These are phyloP conservation scores for Gypsophila paniculata DNA, from an alignment of 179 eudicot species.

Conservation along the genomic window DNA sequence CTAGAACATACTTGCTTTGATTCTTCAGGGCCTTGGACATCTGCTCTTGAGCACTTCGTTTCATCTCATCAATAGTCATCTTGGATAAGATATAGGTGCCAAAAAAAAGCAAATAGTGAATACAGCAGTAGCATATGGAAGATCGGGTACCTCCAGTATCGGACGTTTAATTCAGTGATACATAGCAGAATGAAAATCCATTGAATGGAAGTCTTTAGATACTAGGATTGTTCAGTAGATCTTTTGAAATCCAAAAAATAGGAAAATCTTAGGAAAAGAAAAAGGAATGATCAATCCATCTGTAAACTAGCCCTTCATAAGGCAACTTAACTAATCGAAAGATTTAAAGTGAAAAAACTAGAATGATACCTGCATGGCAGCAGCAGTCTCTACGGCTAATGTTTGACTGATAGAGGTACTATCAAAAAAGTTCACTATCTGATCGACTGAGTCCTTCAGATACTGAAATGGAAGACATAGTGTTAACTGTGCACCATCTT, in stretches of 20 bases:
- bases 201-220: background rate
- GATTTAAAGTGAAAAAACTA: constrained; percentile 2
- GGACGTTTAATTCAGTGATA: background rate
- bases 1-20: constrained; percentile 44
- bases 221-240: background rate
- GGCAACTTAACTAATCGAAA: background rate
- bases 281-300: background rate
- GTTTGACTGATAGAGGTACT: constrained; percentile 77
- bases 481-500: constrained; percentile 17
- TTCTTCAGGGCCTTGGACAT: constrained; percentile 82
- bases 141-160: background rate
- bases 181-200: background rate
- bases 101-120: constrained; percentile 7
- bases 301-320: constrained; percentile 11
- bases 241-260: background rate
- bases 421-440: constrained; percentile 72
- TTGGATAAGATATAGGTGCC: constrained; percentile 22
- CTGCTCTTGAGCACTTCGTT: constrained; percentile 82
- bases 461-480: constrained; percentile 50
- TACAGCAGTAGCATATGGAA: constrained; percentile 3
- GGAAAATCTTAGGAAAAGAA: background rate
- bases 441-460: constrained; percentile 82
- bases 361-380: constrained; percentile 81
- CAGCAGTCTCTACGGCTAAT: constrained; percentile 90
- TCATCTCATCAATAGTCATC: constrained; percentile 94